Base-by-base conservation (phyloP, 805 yeast genomes). In the Jamesozyma rosinii region DNA sequence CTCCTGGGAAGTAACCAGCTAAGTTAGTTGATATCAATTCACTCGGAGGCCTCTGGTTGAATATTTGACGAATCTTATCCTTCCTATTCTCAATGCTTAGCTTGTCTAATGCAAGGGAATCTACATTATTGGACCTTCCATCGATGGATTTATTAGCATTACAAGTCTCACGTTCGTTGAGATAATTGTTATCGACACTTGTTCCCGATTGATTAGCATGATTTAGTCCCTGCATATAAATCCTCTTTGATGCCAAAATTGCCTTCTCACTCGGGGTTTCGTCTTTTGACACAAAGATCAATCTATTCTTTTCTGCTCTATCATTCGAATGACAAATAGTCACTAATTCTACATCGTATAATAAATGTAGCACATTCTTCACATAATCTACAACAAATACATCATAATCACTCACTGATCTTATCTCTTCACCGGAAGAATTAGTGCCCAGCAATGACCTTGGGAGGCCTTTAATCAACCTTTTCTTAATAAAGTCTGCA, bases 21-120 rank as follows among this genome's bases (percentile, higher is more conserved):
- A 90, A 67, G 56, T 90, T 87, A 1, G 89, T 79, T 1, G 97
- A 85, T 47, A 90, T 92, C 52, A 89, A 74, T 57, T 87, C 95
- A 46, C 92, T 81, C 1, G 97, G 89, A 5, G 98, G 98, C 55
- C 98, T 72, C 61, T 86, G 95, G 20, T 94, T 94, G 61, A 81
- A 81, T 46, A 84, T 59, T 38, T 65, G 60, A 43, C 71, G 61
- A 1, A 64, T 54, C 34, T 49, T 49, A 40, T 49, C 61, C 40
- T 57, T 63, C 30, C 53, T 52, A 42, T 54, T 51, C 37, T 57
- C 63, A 24, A 55, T 50, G 21, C 48, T 48, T 35, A 49, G 32
- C 35, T 35, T n/a, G 40, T 11, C 20, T 21, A 11, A 37, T 5
- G 21, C 11, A 17, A 24, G 18, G 4, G 4, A n/a, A 4, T 36